These are phyloP conservation scores for Kazachstania psychrophila DNA, from an alignment of 805 yeast genomes.

Conservation along the genomic window DNA sequence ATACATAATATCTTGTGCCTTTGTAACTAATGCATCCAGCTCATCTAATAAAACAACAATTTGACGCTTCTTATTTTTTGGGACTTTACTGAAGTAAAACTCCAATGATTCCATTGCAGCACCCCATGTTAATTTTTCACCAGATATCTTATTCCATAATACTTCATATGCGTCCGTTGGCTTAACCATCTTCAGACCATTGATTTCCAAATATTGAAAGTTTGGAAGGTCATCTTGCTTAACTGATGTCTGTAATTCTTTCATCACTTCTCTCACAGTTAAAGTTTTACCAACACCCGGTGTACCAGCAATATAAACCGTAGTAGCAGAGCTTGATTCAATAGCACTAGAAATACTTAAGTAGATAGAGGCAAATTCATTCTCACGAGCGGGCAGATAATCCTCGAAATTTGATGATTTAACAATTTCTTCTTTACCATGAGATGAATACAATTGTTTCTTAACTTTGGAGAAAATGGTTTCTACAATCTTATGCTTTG, in stretches of 20 bases:
- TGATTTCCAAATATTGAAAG: conserved; percentile 77
- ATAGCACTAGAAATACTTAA: conserved; percentile 63
- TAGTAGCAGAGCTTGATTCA: conserved; percentile 61
- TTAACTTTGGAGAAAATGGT: conserved; percentile 29
- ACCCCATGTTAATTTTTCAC: conserved; percentile 47
- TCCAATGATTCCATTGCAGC: conserved; percentile 64
- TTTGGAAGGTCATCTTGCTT: conserved; percentile 33
- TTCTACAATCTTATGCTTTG: conserved; percentile 29
- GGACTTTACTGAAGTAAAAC: conserved; percentile 45
- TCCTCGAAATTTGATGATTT: conserved; percentile 32
- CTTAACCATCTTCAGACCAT: conserved; percentile 75
- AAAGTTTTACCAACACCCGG: conserved; percentile 98
- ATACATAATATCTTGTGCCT: conserved; percentile 77
- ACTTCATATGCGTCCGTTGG: conserved; percentile 77
- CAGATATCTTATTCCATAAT: conserved; percentile 69
- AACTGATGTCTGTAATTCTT: conserved; percentile 44
- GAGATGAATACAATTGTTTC: conserved; percentile 35
- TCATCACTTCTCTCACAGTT: conserved; percentile 77
- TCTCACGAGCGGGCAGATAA: conserved; percentile 76
- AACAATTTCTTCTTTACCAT: conserved; percentile 35
- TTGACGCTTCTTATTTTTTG: conserved; percentile 29
- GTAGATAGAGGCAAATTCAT: conserved; percentile 66
- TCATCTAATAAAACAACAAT: conserved; percentile 83
- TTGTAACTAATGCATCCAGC: conserved; percentile 79
- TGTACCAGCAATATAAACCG: conserved; percentile 88